Evolutionary conservation across 2,329 filamentous ascomycete species (phyloP).

Genomic region (Pseudocercospora fuligena): DNA sequence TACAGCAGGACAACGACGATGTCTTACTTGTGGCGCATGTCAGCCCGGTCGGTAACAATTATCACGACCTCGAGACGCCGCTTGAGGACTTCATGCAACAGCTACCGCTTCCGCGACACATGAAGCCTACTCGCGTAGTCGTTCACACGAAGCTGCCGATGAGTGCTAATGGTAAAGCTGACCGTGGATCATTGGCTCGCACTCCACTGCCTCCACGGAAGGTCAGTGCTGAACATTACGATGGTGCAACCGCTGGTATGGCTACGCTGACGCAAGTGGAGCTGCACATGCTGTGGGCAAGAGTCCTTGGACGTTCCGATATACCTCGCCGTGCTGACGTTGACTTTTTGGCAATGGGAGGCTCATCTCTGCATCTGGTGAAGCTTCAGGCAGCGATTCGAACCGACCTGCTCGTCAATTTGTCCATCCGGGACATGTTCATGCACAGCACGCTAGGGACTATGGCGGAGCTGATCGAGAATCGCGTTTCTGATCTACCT

Average conservation of each 20-base stretch:
- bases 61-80: conserved; percentile 20
- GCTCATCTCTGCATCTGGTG: conserved; percentile 50
- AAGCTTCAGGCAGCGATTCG: conserved; percentile 46
- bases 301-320: conserved; percentile 19
- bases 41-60: conserved; percentile 31
- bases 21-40: conserved; percentile 43
- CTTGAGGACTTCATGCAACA: conserved; percentile 24
- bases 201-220: conserved; percentile 27
- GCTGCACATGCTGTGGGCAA: conserved; percentile 25
- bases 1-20: conserved; percentile 28
- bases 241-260: background rate
- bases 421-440: conserved; percentile 48
- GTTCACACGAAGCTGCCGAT: conserved; percentile 36
- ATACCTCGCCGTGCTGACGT: conserved; percentile 31
- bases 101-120: conserved; percentile 45
- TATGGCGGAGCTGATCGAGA: conserved; percentile 47
- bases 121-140: conserved; percentile 43
- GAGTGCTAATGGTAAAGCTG: conserved; percentile 39
- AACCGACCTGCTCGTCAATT: conserved; percentile 37
- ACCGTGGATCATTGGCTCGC: conserved; percentile 34
- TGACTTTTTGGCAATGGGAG: conserved; percentile 51
- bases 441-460: conserved; percentile 43
- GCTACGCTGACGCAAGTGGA: conserved; percentile 24
- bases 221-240: background rate
- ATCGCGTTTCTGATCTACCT: conserved; percentile 11